These are phyloP conservation scores for Strobilomyces dryophilus DNA, from an alignment of 768 basidiomycete species.

Conservation along the genomic window DNA sequence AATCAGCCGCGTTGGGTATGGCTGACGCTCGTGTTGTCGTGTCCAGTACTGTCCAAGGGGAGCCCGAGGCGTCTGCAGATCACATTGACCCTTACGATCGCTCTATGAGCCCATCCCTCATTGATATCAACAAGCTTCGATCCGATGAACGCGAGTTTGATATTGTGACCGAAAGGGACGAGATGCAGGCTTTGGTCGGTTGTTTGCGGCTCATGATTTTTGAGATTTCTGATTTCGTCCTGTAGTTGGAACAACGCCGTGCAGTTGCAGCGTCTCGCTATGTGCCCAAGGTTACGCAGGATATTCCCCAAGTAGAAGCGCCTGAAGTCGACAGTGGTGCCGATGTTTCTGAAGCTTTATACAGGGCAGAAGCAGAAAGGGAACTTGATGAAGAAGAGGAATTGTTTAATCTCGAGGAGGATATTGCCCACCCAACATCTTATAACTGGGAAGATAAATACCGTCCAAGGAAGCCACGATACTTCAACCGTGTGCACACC, in stretches of 20 bases:
- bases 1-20: constrained; percentile 48
- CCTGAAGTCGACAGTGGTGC: constrained; percentile 58
- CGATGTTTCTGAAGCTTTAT: constrained; percentile 84
- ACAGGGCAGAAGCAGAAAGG: constrained; percentile 86
- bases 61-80: constrained; percentile 42
- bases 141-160: constrained; percentile 81
- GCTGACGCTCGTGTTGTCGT: constrained; percentile 34
- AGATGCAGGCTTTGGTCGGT: constrained; percentile 60
- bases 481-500: constrained; percentile 98
- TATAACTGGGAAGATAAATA: constrained; percentile 99
- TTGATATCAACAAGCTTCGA: constrained; percentile 66
- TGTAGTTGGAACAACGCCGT: constrained; percentile 69
- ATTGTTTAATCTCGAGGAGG: constrained; percentile 90
- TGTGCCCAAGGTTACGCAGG: constrained; percentile 71
- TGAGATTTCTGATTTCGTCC: constrained; percentile 2
- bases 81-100: constrained; percentile 78
- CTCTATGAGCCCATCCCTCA: constrained; percentile 78
- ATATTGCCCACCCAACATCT: constrained; percentile 72
- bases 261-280: constrained; percentile 82
- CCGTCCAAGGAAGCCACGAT: constrained; percentile 92
- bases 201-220: constrained; percentile 1
- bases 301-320: constrained; percentile 50
- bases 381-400: constrained; percentile 97
- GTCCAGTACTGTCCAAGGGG: constrained; percentile 30
- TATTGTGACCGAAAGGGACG: constrained; percentile 66